phyloP scores from a whole-genome alignment of 169 alveolate species.

The Plasmodium fragile region DNA sequence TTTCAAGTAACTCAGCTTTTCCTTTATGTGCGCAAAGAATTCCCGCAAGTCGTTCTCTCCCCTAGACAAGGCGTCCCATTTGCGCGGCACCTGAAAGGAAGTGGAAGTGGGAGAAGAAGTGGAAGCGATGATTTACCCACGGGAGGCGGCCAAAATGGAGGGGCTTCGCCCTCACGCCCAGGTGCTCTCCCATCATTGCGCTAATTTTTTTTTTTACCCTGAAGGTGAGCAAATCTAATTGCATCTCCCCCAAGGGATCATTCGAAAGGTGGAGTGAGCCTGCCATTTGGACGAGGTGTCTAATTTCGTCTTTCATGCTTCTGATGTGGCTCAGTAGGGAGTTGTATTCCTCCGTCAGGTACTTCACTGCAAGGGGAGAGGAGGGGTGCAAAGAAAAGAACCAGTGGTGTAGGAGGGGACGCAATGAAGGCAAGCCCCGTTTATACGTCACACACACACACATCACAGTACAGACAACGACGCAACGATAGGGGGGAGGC shows the following conservation, averaged over 20 bases:
- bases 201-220: background rate
- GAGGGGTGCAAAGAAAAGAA: background rate
- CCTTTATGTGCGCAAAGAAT: conserved; percentile 16
- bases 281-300: background rate
- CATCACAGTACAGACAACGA: background rate
- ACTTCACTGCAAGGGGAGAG: conserved; percentile 1
- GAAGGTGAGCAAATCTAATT: background rate
- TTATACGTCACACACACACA: background rate
- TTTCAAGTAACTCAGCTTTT: conserved; percentile 20
- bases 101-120: background rate
- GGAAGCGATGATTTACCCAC: background rate
- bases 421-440: background rate
- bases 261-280: background rate
- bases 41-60: conserved; percentile 14
- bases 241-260: conserved; percentile 4
- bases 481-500: background rate
- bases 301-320: conserved; percentile 28
- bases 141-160: background rate
- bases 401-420: background rate
- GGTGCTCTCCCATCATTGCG: background rate
- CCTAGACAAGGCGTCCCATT: conserved; percentile 20
- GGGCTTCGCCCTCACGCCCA: background rate
- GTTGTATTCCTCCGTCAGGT: conserved; percentile 57
- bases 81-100: conserved; percentile 33
- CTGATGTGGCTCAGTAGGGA: conserved; percentile 6